Base-by-base conservation (phyloP, 257 asterid species). In the Petrea volubilis region DNA sequence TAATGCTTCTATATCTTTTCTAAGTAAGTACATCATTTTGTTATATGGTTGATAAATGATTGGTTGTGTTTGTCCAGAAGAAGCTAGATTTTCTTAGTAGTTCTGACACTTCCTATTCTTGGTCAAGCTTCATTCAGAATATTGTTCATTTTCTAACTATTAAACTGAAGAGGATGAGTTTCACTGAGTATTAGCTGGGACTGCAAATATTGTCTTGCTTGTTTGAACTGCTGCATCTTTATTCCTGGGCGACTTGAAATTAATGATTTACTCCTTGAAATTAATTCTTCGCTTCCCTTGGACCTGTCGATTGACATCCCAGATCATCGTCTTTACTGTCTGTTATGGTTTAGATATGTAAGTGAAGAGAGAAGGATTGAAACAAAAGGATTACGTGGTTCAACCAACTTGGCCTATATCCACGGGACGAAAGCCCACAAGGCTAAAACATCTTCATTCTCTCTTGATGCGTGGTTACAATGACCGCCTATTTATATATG, bases 31-130 rank as follows among this genome's bases (percentile, higher is more conserved):
- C n/a, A n/a, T 66, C 23, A 12, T 14, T 40, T 38, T 28, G 46
- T 41, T 12, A 23, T 38, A 66, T 49, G 23, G 23, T 58, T 77
- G 69, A 56, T 57, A 28, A 66, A 53, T 46, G 53, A 53, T 44
- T 41, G 23, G 49, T 57, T 52, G 24, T 53, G 41, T 25, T 40
- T 68, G 41, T 21, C 21, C 52, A 66, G 23, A 44, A 49, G 47
- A 25, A 51, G 28, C 71, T 53, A 15, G 52, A 47, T n/a, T 51
- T 5, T 46, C 58, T 31, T 61, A 40, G 31, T 6, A 55, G 58
- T 60, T 79, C n/a, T 60, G 21, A 23, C 24, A 14, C 58, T 46
- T 71, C 49, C 33, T 64, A 31, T 36, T 20, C 57, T 7, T 40
- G 18, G 18, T 64, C 60, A 7, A 13, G 52, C 36, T 72, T 43